Evolutionary conservation across 1,284 basidiomycete genomes (phyloP).

Genomic region (Fomes fomentarius): DNA sequence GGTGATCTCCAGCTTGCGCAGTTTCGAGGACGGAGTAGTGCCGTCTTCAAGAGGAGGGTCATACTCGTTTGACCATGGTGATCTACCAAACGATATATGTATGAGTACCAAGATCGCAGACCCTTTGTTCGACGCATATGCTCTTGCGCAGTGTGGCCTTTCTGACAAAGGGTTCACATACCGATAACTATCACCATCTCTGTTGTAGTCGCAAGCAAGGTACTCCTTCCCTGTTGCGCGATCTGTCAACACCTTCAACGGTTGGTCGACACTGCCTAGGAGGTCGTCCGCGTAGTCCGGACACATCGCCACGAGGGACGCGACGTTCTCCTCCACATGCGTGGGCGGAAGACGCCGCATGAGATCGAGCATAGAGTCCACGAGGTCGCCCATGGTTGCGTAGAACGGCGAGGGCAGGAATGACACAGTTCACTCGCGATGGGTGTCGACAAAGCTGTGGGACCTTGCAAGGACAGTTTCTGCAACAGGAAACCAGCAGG

Average conservation of each 20-base stretch:
- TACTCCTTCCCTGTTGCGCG: conserved; percentile 84
- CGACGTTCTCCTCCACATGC: conserved; percentile 88
- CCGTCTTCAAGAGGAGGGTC: conserved; percentile 88
- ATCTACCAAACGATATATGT: conserved; percentile 51
- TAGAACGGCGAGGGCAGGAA: neutral
- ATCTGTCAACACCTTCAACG: conserved; percentile 84
- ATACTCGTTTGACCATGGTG: conserved; percentile 97
- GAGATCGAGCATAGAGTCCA: conserved; percentile 93
- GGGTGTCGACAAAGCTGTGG: too few relatives aligned
- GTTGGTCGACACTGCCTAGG: conserved; percentile 94
- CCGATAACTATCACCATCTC: conserved; percentile 96
- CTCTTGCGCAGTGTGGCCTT: neutral
- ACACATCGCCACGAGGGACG: conserved; percentile 79
- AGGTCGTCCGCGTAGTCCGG: conserved; percentile 98
- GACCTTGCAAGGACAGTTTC: neutral
- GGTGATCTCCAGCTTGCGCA: conserved; percentile 90
- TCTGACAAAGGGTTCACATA: conserved; percentile 36
- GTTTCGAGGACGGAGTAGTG: conserved; percentile 80
- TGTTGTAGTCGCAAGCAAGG: conserved; percentile 96
- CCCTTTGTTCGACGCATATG: neutral
- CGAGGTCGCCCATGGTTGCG: conserved; percentile 65
- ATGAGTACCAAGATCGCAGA: neutral
- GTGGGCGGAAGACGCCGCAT: conserved; percentile 94
- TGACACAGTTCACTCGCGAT: too few relatives aligned
- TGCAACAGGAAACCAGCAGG: too few relatives aligned